Evolutionary conservation across 305 asterid genomes (phyloP).

Genomic region (Solanum hybrid): DNA sequence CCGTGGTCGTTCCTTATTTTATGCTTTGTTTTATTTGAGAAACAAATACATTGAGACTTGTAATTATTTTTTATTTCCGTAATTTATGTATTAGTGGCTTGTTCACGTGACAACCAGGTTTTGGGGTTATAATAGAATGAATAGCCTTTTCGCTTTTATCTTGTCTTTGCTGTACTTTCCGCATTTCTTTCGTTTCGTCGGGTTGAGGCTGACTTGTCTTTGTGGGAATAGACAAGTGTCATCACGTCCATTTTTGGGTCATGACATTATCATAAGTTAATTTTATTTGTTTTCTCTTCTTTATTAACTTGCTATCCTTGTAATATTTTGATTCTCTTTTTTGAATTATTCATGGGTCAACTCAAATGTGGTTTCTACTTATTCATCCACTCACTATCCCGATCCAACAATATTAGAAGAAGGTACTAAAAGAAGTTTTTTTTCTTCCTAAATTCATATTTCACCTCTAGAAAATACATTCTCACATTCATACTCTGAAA

Average conservation of each 20-base stretch:
- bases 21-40: not conserved
- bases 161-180: not conserved
- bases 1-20: not conserved
- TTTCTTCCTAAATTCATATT: not conserved
- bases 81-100: not conserved
- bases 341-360: not conserved
- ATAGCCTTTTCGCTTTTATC: not conserved
- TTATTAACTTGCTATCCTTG: not conserved
- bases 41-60: not conserved
- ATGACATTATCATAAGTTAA: not conserved
- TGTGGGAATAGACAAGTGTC: not conserved
- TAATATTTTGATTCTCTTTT: not conserved
- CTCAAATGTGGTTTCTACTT: not conserved
- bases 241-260: not conserved
- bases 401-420: not conserved
- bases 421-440: not conserved
- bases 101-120: not conserved
- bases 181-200: not conserved
- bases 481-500: not conserved
- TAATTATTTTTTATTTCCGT: not conserved
- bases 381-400: not conserved
- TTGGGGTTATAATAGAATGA: not conserved
- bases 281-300: not conserved
- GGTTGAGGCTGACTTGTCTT: not conserved
- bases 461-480: not conserved